phyloP scores from a whole-genome alignment of 2,329 filamentous ascomycete genomes.

The Paraphaeosphaeria minitans region DNA sequence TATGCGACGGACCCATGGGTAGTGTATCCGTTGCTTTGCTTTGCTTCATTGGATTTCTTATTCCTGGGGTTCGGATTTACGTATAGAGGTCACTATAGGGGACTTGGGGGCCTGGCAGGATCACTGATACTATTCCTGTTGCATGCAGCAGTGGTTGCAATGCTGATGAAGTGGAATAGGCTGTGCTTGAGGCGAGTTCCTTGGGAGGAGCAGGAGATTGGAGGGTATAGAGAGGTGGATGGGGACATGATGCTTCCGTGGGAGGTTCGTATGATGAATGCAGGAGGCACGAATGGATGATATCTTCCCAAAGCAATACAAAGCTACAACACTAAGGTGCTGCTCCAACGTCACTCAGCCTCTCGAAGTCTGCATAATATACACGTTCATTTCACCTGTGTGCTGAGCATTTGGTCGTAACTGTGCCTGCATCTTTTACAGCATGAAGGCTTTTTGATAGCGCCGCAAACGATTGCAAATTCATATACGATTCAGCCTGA shows the following conservation, averaged over 20 bases:
- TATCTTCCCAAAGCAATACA: background rate
- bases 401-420: too few relatives aligned
- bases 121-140: slow-evolving; percentile 52
- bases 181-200: slow-evolving; percentile 39
- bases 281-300: background rate
- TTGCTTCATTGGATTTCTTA: slow-evolving; percentile 69
- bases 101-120: slow-evolving; percentile 43
- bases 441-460: too few relatives aligned
- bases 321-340: background rate
- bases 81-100: slow-evolving; percentile 22
- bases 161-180: slow-evolving; percentile 38
- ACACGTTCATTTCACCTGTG: too few relatives aligned
- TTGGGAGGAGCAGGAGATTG: slow-evolving; percentile 24
- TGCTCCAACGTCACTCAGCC: background rate
- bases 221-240: background rate
- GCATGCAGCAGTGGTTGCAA: slow-evolving; percentile 54
- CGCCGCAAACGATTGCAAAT: too few relatives aligned
- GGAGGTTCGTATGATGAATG: background rate
- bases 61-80: slow-evolving; percentile 30
- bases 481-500: too few relatives aligned
- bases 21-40: slow-evolving; percentile 67
- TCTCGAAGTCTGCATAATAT: too few relatives aligned
- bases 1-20: slow-evolving; percentile 69
- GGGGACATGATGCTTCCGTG: background rate
- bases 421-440: too few relatives aligned